Evolutionary conservation across 306 rosid species (phyloP), one percentile per base, ranked within the genome.

Genomic region (Gastrolobium villosum): DNA sequence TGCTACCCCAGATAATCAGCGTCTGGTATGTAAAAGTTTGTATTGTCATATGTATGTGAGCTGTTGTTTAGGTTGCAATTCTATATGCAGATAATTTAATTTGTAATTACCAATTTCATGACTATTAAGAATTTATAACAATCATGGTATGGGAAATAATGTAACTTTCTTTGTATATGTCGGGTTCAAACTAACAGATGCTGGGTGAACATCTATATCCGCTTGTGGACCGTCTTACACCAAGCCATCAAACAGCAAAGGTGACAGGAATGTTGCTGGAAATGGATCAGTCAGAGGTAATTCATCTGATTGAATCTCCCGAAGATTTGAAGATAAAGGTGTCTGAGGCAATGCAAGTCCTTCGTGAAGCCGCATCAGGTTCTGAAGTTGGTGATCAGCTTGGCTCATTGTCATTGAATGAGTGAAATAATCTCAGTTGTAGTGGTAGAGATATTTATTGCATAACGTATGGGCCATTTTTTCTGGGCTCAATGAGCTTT

Each of bases 251-350:
- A 60, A 52, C 91, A 0, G 86, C 90, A 8, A 91, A 89, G 86
- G 91, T 91, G 65, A 89, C 96, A 1, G 93, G 93, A 67, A 87
- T 89, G 91, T 62, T 87, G 81, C 87, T 89, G 70, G 96, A 94
- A 85, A 94, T 94, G 99, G 99, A 94, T 60, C 97, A 88, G 70
- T 84, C 99, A 0, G 99, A 94, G 87, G 99, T 94, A 40, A 89
- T 94, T 56, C 97, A 94, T 87, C 97, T 92, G 69, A 88, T 94
- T 2, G 99, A 94, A 83, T 87, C 97, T 41, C 97, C 5, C 5
- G 39, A 36, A 36, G 39, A 36, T 4, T 36, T 36, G 39, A 36
- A 36, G 86, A 81, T 43, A 57, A 92, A 94, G 82, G 96, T 92
- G 65, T 88, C 92, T 0, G 97, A 94, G 84, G 98, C 98, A 43